Evolutionary conservation across 2,329 filamentous ascomycete species (phyloP), one percentile per base, ranked within the genome.

Genomic region (Aspergillus eucalypticola): DNA sequence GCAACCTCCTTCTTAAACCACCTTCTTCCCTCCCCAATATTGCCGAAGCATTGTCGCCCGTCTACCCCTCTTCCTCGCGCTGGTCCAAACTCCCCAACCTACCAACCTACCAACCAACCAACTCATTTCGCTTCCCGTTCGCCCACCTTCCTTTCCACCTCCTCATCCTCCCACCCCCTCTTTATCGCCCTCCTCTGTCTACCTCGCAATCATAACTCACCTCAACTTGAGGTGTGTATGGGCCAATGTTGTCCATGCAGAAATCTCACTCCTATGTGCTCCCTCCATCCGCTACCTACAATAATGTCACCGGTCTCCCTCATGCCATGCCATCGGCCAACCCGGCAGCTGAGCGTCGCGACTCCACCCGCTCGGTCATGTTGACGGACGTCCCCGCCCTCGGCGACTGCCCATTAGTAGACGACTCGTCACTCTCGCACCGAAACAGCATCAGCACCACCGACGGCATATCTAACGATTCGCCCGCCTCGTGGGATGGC

Each of bases 181-280:
- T 35, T 35, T 6, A 13, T 35, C 32, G 17, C 38, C 25, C 10
- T 54, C 19, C 29, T 27, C 38, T 49, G 21, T 21, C 50, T 35
- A 23, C 42, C 8, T 10, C 44, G 27, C 29, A 21, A 44, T 35
- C 21, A 15, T 46, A 35, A 7, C 51, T 32, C 49, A 21, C 52
- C 46, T 50, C 46, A 3, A n/a, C 17, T 32, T 15, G 60, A 60
- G 63, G 60, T 56, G 41, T 54, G 44, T 32, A 49, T 63, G 63
- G 67, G 27, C 65, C 68, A 69, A 78, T 78, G 74, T 74, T 76
- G 73, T 77, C 74, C 70, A 76, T 76, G 70, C 75, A 74, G 59
- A 72, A 74, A 63, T 68, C 67, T 49, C 66, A 71, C 42, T 55
- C 68, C 54, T 70, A 72, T 64, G 58, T 67, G 51, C 66, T 66